A percentile compares a stretch with the other conserved stretches of the same genome.
These are phyloP conservation scores for Pythium vanterpoolii DNA, from an alignment of 352 stramenopile genomes.

Conservation along the genomic window DNA sequence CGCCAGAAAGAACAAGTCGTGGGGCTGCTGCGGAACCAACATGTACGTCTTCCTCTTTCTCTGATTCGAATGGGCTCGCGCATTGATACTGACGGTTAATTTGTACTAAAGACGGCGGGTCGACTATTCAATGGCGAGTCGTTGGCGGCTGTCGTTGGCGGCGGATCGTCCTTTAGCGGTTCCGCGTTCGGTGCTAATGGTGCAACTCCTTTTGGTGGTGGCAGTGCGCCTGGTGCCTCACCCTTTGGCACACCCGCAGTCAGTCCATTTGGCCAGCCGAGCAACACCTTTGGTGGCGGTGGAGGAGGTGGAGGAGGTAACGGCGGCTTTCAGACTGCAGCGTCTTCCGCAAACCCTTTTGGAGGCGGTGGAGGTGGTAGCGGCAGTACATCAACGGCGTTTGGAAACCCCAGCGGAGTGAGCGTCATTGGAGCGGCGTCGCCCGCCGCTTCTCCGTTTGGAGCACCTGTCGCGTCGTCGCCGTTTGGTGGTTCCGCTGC, in stretches of 20 bases:
- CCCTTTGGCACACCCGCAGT: conserved; percentile 9
- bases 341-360: conserved; percentile 8
- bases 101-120: conserved; percentile 29
- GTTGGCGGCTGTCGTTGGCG: conserved; percentile 20
- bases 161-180: conserved; percentile 25
- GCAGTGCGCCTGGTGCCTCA: neutral
- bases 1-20: conserved; percentile 46
- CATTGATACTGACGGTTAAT: conserved; percentile 1
- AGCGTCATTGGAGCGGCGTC: neutral
- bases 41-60: neutral
- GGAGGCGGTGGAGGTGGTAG: conserved; percentile 3
- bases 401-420: neutral
- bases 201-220: conserved; percentile 20
- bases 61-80: neutral
- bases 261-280: conserved; percentile 36
- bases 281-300: conserved; percentile 33
- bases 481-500: conserved; percentile 3
- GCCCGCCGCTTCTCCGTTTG: conserved; percentile 5
- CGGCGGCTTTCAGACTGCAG: conserved; percentile 1
- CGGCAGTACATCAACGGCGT: neutral
- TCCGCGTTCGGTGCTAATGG: conserved; percentile 25
- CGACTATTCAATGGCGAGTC: conserved; percentile 55
- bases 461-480: neutral
- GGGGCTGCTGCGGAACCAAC: conserved; percentile 42
- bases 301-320: conserved; percentile 1